Evolutionary conservation across 2,329 filamentous ascomycete genomes (phyloP).

Genomic region (Lecanoromycetidae sp.): DNA sequence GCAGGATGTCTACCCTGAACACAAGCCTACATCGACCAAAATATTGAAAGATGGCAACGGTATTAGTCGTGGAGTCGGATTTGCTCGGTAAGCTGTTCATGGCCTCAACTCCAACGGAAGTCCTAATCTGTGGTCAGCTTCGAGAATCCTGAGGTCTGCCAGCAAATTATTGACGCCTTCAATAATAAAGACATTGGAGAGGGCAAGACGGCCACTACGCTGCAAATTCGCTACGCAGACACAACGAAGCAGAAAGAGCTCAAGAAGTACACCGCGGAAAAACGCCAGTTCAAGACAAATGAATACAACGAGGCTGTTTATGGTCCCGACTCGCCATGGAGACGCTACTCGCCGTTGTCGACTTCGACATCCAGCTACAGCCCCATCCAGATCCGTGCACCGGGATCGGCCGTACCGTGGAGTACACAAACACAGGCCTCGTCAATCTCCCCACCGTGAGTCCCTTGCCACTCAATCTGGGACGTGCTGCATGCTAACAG

Average conservation of each 20-base stretch:
- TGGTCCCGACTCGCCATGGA: constrained; percentile 13
- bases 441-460: constrained; percentile 15
- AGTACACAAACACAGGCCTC: constrained; percentile 14
- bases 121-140: constrained; percentile 48
- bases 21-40: constrained; percentile 81
- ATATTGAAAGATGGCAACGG: constrained; percentile 87
- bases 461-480: neutral
- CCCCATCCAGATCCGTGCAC: constrained; percentile 9
- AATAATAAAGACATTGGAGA: constrained; percentile 56
- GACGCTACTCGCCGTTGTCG: constrained; percentile 7
- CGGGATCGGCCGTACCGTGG: constrained; percentile 9
- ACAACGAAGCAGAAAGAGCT: constrained; percentile 93
- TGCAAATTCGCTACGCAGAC: constrained; percentile 93
- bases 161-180: constrained; percentile 75
- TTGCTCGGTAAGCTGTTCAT: constrained; percentile 60
- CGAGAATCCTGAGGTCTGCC: constrained; percentile 75
- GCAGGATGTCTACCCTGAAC: constrained; percentile 41
- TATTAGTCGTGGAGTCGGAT: constrained; percentile 91
- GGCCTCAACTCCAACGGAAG: neutral
- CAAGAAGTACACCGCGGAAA: constrained; percentile 90
- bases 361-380: constrained; percentile 7
- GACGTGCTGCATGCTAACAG: neutral
- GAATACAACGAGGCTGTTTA: constrained; percentile 58
- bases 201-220: constrained; percentile 66
- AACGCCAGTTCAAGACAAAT: constrained; percentile 87